Evolutionary conservation across 768 basidiomycete genomes (phyloP), one percentile per base, ranked within the genome.

Genomic region (Boletus edulis): DNA sequence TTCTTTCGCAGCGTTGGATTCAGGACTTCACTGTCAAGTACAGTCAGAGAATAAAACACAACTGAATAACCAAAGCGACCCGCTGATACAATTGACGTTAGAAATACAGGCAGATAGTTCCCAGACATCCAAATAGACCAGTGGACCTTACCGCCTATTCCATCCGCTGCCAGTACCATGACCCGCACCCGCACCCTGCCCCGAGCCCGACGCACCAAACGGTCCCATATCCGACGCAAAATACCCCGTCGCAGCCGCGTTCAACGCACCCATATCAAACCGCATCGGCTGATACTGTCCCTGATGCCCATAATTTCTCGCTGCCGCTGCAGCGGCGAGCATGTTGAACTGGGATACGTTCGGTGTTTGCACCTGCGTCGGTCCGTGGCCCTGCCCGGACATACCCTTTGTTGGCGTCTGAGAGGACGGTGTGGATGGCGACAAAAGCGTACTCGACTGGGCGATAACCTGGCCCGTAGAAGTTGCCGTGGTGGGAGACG

Each of bases 331-430:
- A 0, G 64, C 65, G 0, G 62, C 67, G 22, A 63, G 57, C 68
- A 70, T 62, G 6, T 67, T 62, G 31, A 72, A 59, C 45, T 71
- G 70, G 3, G 69, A 57, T 22, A 59, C 60, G 9, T 12, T 63
- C 5, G 66, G 34, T 12, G 34, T 14, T 12, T 35, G 34, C 34
- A 35, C 5, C 13, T 29, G 38, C 12, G 39, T 35, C 24, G 32
- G 31, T 18, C 24, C 15, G 7, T 52, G 54, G 14, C 50, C 42
- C 22, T 48, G 58, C 15, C 31, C 32, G 10, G 35, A 7, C 17
- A 39, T 32, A 14, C 45, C 35, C 44, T 50, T 49, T 9, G 50
- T 22, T 20, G 34, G 52, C 18, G 38, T n/a, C 37, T 41, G 52
- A 4, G 55, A 27, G 9, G 40, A 18, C 44, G 54, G 53, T 12